Conservation (phyloP, 2,329 filamentous ascomycete genomes). For the Paraconiothyrium sp. region DNA sequence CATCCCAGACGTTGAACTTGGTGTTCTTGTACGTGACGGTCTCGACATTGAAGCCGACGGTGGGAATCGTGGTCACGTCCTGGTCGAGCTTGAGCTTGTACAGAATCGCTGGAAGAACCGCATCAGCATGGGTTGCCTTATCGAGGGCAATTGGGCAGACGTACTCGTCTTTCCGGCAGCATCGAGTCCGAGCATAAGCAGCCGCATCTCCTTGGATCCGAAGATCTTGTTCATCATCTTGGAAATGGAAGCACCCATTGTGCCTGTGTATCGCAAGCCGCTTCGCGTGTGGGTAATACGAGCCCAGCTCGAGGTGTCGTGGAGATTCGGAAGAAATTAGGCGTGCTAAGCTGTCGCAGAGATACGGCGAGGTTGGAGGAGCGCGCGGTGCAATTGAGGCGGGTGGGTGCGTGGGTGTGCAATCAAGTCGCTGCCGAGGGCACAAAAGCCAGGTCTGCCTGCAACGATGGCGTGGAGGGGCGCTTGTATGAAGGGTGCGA, state of each 20-base stretch:
- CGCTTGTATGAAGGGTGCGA: conserved; percentile 2
- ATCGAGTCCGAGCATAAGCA: conserved; percentile 97
- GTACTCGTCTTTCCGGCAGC: conserved; percentile 94
- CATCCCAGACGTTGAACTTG: conserved; percentile 99
- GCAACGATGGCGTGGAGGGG: conserved; percentile 13
- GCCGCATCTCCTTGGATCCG: conserved; percentile 97
- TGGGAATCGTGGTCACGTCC: conserved; percentile 98
- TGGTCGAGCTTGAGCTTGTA: conserved; percentile 99
- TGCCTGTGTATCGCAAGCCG: conserved; percentile 54
- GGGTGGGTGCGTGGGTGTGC: neutral
- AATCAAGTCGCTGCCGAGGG: conserved; percentile 9
- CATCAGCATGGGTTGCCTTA: conserved; percentile 26
- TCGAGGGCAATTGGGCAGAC: conserved; percentile 28
- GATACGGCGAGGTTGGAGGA: neutral
- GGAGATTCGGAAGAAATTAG: conserved; percentile 1
- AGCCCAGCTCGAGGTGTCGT: conserved; percentile 19
- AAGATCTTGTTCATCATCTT: conserved; percentile 99
- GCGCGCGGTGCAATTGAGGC: neutral
- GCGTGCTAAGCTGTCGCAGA: neutral
- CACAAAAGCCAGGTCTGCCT: neutral
- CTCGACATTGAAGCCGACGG: conserved; percentile 99
- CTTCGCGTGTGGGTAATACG: conserved; percentile 14
- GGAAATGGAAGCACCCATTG: conserved; percentile 88
- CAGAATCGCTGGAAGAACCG: conserved; percentile 72
- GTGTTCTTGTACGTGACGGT: conserved; percentile 99